phyloP scores from a whole-genome alignment of 2,329 filamentous ascomycete species.

The Periglandula ipomoeae region DNA sequence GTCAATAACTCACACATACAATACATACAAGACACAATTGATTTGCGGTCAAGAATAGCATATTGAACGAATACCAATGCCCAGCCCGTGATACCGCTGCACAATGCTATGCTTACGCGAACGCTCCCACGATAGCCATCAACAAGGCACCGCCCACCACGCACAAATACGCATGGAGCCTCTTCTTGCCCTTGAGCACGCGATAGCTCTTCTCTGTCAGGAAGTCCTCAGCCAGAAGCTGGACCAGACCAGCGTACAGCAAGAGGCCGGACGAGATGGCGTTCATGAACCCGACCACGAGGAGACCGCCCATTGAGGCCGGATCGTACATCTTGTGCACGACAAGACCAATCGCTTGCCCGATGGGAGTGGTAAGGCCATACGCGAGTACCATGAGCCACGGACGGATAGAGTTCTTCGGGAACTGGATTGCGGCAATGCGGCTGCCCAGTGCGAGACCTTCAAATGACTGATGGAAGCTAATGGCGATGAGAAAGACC shows the following conservation, averaged over 20 bases:
- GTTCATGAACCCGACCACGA: constrained; percentile 84
- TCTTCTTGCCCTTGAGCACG: constrained; percentile 50
- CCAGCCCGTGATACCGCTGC: no score
- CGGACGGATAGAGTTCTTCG: constrained; percentile 61
- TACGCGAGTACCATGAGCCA: constrained; percentile 78
- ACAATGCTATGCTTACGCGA: constrained; percentile 41
- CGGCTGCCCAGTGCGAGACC: constrained; percentile 77
- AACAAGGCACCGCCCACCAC: constrained; percentile 55
- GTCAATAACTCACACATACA: no score
- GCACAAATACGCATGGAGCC: constrained; percentile 53
- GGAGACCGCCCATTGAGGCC: constrained; percentile 54
- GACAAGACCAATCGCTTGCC: constrained; percentile 71
- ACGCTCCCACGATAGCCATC: constrained; percentile 66
- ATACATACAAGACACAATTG: no score
- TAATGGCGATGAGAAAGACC: constrained; percentile 71
- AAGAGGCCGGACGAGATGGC: constrained; percentile 73
- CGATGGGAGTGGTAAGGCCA: constrained; percentile 68
- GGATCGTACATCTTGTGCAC: constrained; percentile 77
- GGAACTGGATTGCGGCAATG: constrained; percentile 76
- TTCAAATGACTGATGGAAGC: constrained; percentile 83
- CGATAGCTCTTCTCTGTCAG: constrained; percentile 66
- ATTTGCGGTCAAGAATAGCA: no score
- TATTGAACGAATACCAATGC: background rate
- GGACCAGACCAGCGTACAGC: constrained; percentile 74
- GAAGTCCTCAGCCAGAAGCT: constrained; percentile 80